phyloP scores from a whole-genome alignment of 495 filamentous ascomycete species.

The Choiromyces venosus region DNA sequence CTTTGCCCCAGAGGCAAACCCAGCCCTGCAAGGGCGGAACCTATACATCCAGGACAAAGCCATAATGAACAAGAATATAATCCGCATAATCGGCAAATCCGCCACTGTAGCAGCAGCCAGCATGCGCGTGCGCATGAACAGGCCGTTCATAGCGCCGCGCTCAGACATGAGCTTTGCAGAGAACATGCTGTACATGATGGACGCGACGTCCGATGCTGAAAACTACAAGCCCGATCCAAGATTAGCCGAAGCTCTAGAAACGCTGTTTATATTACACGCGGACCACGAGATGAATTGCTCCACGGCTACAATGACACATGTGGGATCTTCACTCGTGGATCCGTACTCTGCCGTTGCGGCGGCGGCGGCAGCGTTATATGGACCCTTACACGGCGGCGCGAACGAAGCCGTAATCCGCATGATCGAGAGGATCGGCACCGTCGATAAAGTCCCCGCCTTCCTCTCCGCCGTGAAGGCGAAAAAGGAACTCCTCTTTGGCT shows the following conservation, averaged over 20 bases:
- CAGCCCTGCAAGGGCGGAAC: constrained; percentile 43
- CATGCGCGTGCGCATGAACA: constrained; percentile 45
- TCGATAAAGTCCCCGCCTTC: constrained; percentile 48
- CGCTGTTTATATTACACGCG: constrained; percentile 48
- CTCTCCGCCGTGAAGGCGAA: constrained; percentile 52
- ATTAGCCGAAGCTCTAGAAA: constrained; percentile 44
- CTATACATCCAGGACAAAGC: constrained; percentile 45
- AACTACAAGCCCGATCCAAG: constrained; percentile 43
- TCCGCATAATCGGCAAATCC: constrained; percentile 45
- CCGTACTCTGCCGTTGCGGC: constrained; percentile 49
- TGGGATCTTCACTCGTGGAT: constrained; percentile 50
- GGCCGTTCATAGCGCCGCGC: constrained; percentile 44
- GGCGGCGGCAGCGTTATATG: constrained; percentile 50
- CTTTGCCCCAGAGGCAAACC: constrained; percentile 44
- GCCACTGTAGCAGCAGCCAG: constrained; percentile 44
- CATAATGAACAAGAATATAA: constrained; percentile 46
- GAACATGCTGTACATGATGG: constrained; percentile 48
- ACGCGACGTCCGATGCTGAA: constrained; percentile 42
- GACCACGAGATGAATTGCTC: constrained; percentile 55
- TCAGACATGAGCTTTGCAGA: constrained; percentile 46
- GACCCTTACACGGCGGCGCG: constrained; percentile 56
- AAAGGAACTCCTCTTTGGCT: constrained; percentile 54
- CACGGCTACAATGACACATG: constrained; percentile 51
- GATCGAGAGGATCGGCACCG: constrained; percentile 47
- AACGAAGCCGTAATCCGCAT: constrained; percentile 54